A percentile compares a stretch with the other conserved stretches of the same genome.
Evolutionary conservation across 306 rosid species (phyloP).

Genomic region (Pachyrhizus erosus): DNA sequence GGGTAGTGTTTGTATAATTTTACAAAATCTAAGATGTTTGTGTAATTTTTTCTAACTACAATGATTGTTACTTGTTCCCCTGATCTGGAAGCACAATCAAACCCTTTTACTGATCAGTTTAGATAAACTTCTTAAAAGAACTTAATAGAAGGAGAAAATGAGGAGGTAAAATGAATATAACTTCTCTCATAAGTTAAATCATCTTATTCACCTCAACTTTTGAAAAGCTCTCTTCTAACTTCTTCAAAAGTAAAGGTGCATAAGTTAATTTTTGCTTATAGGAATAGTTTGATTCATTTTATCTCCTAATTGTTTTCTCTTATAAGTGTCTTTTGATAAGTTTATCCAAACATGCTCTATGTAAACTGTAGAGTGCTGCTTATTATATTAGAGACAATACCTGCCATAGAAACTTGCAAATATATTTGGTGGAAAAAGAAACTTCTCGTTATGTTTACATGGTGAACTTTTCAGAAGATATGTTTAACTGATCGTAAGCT

Average conservation of each 20-base stretch:
- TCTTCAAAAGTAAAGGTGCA: background rate
- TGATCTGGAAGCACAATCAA: conserved; percentile 1
- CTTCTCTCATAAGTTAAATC: background rate
- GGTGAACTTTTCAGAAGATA: conserved; percentile 22
- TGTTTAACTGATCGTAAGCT: too few species aligned
- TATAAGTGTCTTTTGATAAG: background rate
- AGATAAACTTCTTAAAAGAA: background rate
- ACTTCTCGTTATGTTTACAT: conserved; percentile 29
- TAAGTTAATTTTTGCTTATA: background rate
- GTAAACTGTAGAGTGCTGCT: conserved; percentile 31
- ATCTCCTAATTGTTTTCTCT: background rate
- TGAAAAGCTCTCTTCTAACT: background rate
- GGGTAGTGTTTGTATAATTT: too few species aligned
- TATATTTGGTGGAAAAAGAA: conserved; percentile 30
- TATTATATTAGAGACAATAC: background rate
- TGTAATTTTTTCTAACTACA: too few species aligned
- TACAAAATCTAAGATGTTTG: too few species aligned
- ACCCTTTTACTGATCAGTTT: background rate
- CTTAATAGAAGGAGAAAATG: background rate
- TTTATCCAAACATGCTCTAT: background rate
- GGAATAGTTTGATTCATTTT: background rate
- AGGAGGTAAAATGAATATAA: background rate
- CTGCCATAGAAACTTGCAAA: conserved; percentile 1
- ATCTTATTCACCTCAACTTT: background rate
- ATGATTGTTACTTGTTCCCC: background rate